These are phyloP conservation scores for Wickerhamomyces chaumierensis DNA, from an alignment of 805 yeast species.

Conservation along the genomic window DNA sequence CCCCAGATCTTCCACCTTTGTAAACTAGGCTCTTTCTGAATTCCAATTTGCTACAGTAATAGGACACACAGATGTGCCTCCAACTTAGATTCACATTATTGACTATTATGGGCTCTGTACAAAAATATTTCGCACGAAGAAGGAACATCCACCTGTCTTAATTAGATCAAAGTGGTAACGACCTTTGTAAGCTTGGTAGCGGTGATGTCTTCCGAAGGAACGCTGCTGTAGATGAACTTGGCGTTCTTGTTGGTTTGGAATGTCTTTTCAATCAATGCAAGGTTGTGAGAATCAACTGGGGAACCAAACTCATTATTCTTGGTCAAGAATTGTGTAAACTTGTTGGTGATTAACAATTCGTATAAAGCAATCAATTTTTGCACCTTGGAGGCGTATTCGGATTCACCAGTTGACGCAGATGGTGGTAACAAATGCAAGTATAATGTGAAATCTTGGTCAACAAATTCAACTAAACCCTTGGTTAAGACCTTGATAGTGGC, in stretches of 20 bases:
- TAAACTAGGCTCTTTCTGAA: no score
- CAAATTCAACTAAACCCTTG: slow-evolving; percentile 30
- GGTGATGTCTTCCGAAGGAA: slow-evolving; percentile 15
- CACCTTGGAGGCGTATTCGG: slow-evolving; percentile 16
- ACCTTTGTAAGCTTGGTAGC: slow-evolving; percentile 16
- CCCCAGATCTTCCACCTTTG: no score
- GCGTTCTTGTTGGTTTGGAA: slow-evolving; percentile 13
- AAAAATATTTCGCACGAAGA: background rate
- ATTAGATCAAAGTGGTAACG: slow-evolving; percentile 8
- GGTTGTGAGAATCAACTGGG: slow-evolving; percentile 10
- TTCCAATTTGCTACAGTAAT: no score
- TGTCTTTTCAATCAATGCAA: slow-evolving; percentile 10
- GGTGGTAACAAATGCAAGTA: slow-evolving; percentile 35
- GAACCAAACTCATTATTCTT: slow-evolving; percentile 13
- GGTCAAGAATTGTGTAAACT: slow-evolving; percentile 10
- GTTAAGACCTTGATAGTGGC: slow-evolving; percentile 26
- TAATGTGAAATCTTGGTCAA: slow-evolving; percentile 30
- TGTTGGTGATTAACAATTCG: slow-evolving; percentile 15
- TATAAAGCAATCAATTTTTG: slow-evolving; percentile 15
- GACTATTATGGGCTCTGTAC: no score
- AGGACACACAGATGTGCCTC: no score
- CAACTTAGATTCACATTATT: no score
- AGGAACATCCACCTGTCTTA: no score
- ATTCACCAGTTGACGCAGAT: slow-evolving; percentile 19
- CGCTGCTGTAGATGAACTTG: slow-evolving; percentile 12